phyloP scores from a whole-genome alignment of 345 rosid species.

The Eucalyptus microcorys region DNA sequence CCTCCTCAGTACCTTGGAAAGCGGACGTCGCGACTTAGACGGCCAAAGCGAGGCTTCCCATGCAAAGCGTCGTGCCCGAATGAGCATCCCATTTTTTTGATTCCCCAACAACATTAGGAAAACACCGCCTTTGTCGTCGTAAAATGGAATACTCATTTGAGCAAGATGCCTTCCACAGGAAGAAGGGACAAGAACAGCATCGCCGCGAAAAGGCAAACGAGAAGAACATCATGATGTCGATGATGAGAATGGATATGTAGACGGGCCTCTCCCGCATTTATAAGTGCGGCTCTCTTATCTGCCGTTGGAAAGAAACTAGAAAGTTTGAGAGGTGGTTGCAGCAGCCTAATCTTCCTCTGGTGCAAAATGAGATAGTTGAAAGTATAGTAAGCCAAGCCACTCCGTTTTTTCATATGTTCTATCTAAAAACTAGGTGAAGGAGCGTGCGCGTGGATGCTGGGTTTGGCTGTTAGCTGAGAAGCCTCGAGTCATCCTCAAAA shows the following conservation, averaged over 20 bases:
- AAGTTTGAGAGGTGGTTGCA: constrained; percentile 10
- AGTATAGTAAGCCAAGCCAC: neutral
- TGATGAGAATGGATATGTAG: neutral
- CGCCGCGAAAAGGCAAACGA: neutral
- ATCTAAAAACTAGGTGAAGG: neutral
- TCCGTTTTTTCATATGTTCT: neutral
- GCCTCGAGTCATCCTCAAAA: neutral
- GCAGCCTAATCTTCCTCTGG: neutral
- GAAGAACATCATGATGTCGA: neutral
- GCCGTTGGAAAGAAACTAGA: neutral
- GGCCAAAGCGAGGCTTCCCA: constrained; percentile 1
- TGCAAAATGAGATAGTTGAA: neutral
- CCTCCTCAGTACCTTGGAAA: neutral
- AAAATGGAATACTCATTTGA: constrained; percentile 42
- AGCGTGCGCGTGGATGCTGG: neutral
- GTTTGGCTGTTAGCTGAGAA: neutral
- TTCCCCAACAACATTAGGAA: neutral
- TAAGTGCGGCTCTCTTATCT: neutral
- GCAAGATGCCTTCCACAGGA: constrained; percentile 18
- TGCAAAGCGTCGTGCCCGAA: constrained; percentile 17
- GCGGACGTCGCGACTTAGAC: neutral
- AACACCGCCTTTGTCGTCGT: neutral
- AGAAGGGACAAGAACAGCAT: neutral
- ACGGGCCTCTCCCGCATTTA: neutral
- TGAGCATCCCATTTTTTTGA: constrained; percentile 17